Evolutionary conservation across 2,329 filamentous ascomycete genomes (phyloP).

Genomic region (Diplodia mutila): DNA sequence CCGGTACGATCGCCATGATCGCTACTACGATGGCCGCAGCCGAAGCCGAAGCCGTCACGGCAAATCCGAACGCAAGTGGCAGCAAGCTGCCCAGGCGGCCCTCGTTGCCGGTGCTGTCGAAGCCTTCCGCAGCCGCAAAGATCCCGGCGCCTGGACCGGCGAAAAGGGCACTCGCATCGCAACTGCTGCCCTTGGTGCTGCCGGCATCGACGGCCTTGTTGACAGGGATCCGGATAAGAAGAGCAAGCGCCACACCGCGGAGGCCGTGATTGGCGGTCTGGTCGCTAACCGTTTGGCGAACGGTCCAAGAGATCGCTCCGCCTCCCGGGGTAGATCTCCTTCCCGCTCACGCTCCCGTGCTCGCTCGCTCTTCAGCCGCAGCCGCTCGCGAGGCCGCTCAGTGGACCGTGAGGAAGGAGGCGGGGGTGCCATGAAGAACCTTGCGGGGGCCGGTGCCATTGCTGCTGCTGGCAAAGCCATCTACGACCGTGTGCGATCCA

Average conservation of each 20-base stretch:
- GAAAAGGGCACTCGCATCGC: constrained; percentile 90
- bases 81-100: constrained; percentile 87
- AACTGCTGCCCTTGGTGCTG: constrained; percentile 83
- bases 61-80: constrained; percentile 67
- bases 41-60: constrained; percentile 53
- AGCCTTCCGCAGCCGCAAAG: constrained; percentile 87
- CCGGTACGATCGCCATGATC: constrained; percentile 40
- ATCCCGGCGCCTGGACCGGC: constrained; percentile 86
- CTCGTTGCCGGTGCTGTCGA: constrained; percentile 88
- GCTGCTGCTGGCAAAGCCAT: constrained; percentile 56
- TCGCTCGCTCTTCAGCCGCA: constrained; percentile 47
- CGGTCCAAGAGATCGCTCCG: constrained; percentile 70
- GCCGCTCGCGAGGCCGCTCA: constrained; percentile 58
- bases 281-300: constrained; percentile 85
- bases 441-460: constrained; percentile 54
- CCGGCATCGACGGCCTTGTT: constrained; percentile 78
- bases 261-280: constrained; percentile 86
- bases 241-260: constrained; percentile 77
- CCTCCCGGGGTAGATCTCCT: constrained; percentile 53
- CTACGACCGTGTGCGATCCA: constrained; percentile 60
- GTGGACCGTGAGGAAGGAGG: constrained; percentile 50
- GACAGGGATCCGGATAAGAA: constrained; percentile 72
- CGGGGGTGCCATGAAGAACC: constrained; percentile 52
- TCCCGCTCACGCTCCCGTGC: constrained; percentile 69
- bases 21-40: constrained; percentile 60